Evolutionary conservation across 768 basidiomycete genomes (phyloP).

Genomic region (Dictyophora rubrovolvata): DNA sequence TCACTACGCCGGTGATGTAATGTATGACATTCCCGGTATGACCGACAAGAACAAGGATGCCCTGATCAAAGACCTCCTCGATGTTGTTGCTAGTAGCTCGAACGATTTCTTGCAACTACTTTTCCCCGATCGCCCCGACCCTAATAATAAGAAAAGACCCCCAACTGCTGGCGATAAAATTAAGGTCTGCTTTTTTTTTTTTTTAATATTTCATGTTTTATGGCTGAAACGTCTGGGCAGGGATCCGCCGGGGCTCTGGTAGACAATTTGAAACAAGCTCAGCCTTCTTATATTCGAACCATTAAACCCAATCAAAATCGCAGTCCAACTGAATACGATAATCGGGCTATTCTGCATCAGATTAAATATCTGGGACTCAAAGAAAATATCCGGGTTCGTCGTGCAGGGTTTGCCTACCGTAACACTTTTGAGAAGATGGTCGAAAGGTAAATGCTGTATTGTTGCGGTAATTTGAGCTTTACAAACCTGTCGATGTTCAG

Average conservation of each 20-base stretch:
- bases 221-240: conserved; percentile 26
- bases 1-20: conserved; percentile 97
- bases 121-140: conserved; percentile 92
- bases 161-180: conserved; percentile 98
- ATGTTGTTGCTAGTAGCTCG: conserved; percentile 69
- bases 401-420: conserved; percentile 96
- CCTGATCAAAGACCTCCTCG: conserved; percentile 87
- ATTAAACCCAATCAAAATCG: conserved; percentile 99
- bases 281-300: conserved; percentile 96
- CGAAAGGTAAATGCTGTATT: conserved; percentile 41
- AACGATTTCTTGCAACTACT: conserved; percentile 81
- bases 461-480: neutral
- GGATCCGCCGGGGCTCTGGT: conserved; percentile 92
- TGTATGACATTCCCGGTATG: conserved; percentile 97
- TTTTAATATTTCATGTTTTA: neutral
- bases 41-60: conserved; percentile 99
- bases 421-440: conserved; percentile 99
- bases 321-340: conserved; percentile 83
- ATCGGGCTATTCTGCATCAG: conserved; percentile 93
- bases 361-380: conserved; percentile 98
- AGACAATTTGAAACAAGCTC: conserved; percentile 94
- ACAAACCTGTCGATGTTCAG: conserved; percentile 13
- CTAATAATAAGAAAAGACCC: conserved; percentile 94
- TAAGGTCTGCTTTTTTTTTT: conserved; percentile 44
- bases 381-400: conserved; percentile 94